A percentile compares a stretch with the other conserved stretches of the same genome.
These are phyloP conservation scores for Cardamine resedifolia DNA, from an alignment of 345 rosid genomes.

Conservation along the genomic window DNA sequence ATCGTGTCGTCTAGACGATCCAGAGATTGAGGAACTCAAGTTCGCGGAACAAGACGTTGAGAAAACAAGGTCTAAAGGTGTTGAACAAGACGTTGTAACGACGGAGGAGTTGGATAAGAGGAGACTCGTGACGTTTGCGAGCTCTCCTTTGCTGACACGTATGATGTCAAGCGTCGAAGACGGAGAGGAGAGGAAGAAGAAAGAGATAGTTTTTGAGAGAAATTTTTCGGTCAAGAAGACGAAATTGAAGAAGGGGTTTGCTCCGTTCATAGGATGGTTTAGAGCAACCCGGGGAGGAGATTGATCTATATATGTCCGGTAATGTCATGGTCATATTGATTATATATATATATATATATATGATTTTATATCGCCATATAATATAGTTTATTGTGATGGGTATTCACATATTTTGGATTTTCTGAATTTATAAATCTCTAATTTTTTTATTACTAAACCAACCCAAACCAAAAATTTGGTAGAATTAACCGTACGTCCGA, in stretches of 20 bases:
- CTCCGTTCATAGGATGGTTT: slow-evolving; percentile 52
- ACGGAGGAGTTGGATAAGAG: slow-evolving; percentile 49
- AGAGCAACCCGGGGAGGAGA: slow-evolving; percentile 7
- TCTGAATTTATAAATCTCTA: too few species aligned
- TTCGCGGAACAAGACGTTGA: slow-evolving; percentile 40
- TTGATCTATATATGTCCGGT: not conserved
- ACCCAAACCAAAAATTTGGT: too few species aligned
- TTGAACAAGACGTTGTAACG: slow-evolving; percentile 23
- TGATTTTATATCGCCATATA: too few species aligned
- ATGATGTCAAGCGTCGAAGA: slow-evolving; percentile 39
- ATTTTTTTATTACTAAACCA: too few species aligned
- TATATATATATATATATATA: too few species aligned
- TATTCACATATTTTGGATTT: too few species aligned
- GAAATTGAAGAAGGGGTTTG: slow-evolving; percentile 43
- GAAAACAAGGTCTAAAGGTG: slow-evolving; percentile 38
- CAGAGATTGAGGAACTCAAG: slow-evolving; percentile 38
- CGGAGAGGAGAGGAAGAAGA: slow-evolving; percentile 9
- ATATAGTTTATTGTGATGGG: too few species aligned
- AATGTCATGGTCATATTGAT: not conserved
- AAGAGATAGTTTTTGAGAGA: slow-evolving; percentile 35
- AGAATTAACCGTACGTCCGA: too few species aligned
- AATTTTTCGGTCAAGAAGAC: slow-evolving; percentile 36
- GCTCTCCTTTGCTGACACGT: slow-evolving; percentile 51
- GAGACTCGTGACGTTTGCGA: slow-evolving; percentile 64
- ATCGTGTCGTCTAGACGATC: slow-evolving; percentile 27